Evolutionary conservation across 2,329 filamentous ascomycete genomes (phyloP).

Genomic region (Hymenoscyphus fructigenus): DNA sequence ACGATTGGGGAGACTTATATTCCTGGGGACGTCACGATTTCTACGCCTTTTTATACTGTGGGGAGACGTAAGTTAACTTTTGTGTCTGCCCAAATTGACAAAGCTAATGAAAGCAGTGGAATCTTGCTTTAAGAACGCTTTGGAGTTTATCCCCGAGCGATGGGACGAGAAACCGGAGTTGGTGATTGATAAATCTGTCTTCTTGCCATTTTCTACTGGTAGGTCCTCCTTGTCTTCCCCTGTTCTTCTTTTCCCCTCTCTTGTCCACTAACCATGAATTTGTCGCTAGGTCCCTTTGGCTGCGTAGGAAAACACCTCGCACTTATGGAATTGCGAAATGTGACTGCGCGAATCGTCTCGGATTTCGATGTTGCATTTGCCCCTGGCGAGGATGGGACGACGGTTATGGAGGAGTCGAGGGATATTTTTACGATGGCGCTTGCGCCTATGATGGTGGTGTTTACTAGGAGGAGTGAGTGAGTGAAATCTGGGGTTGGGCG

Average conservation of each 20-base stretch:
- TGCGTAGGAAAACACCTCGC: slow-evolving; percentile 28
- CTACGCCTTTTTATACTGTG: slow-evolving; percentile 20
- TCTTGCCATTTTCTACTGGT: slow-evolving; percentile 35
- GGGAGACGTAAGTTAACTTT: slow-evolving; percentile 23
- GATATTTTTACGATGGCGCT: slow-evolving; percentile 24
- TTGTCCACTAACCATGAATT: neutral
- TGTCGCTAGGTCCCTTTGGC: slow-evolving; percentile 17
- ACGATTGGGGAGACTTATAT: slow-evolving; percentile 21
- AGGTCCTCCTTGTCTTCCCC: slow-evolving; percentile 4
- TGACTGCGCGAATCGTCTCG: slow-evolving; percentile 19
- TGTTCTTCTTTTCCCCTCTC: neutral
- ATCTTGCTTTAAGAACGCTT: slow-evolving; percentile 10
- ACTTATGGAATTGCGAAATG: slow-evolving; percentile 24
- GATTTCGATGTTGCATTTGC: slow-evolving; percentile 25
- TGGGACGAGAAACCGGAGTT: slow-evolving; percentile 27
- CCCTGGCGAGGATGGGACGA: slow-evolving; percentile 20
- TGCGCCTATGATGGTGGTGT: slow-evolving; percentile 21
- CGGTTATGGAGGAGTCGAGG: slow-evolving; percentile 18
- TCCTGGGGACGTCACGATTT: slow-evolving; percentile 23
- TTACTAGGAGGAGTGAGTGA: slow-evolving; percentile 10
- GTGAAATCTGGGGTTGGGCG: too few species aligned
- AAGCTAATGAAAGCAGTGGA: slow-evolving; percentile 9
- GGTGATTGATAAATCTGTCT: slow-evolving; percentile 27
- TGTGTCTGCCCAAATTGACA: neutral
- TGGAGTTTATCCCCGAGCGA: slow-evolving; percentile 27